Evolutionary conservation across 73 alveolate species (phyloP).

Genomic region (Tetrahymena malaccensis): DNA sequence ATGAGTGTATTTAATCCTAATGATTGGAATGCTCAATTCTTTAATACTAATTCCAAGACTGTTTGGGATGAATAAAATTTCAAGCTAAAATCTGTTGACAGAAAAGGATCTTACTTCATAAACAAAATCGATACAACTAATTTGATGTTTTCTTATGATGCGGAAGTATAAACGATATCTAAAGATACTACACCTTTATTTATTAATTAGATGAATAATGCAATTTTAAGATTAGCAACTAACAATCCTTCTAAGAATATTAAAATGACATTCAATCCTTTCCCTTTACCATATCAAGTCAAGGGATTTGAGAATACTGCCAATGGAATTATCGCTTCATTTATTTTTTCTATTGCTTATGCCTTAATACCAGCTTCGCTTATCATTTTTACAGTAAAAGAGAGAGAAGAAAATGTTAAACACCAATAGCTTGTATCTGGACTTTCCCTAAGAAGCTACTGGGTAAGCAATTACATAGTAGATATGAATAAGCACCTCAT

Average conservation of each 20-base stretch:
- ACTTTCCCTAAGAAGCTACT: conserved; percentile 76
- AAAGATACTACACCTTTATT: conserved; percentile 20
- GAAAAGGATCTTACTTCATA: neutral
- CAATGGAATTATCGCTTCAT: conserved; percentile 47
- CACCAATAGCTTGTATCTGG: conserved; percentile 90
- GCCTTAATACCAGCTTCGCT: conserved; percentile 90
- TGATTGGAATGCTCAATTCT: neutral
- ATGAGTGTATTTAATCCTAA: neutral
- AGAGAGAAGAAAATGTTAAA: conserved; percentile 88
- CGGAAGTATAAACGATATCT: neutral
- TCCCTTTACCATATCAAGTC: conserved; percentile 10
- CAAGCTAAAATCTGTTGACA: neutral
- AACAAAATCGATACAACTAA: neutral
- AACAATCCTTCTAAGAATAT: neutral
- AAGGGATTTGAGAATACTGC: neutral
- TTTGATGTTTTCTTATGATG: neutral
- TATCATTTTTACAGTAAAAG: conserved; percentile 75
- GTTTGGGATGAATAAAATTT: neutral
- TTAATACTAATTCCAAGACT: neutral
- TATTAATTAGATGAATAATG: conserved; percentile 28
- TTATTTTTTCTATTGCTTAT: conserved; percentile 86
- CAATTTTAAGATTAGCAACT: neutral
- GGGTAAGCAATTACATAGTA: conserved; percentile 78
- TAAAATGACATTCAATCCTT: neutral
- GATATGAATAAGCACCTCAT: conserved; percentile 75